A percentile compares a stretch with the other conserved stretches of the same genome.
Conservation (phyloP, 352 stramenopile species). For the Pythium myriotylum region DNA sequence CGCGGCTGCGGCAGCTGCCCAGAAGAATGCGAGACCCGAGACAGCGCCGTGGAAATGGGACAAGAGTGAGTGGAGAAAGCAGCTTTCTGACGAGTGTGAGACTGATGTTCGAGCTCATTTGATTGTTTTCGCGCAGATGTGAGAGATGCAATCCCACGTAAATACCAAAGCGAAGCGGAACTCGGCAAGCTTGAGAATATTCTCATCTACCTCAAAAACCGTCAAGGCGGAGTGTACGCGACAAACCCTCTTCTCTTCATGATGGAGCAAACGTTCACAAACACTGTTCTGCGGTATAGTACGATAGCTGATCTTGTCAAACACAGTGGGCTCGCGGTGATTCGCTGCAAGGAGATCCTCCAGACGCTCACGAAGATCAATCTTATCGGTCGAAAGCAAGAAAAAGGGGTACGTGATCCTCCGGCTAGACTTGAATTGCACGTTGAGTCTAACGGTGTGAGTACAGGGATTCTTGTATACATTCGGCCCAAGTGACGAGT, state of each 20-base stretch:
- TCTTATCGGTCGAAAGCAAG: slow-evolving; percentile 71
- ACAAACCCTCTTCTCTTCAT: neutral
- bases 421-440: neutral
- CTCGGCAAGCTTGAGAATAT: slow-evolving; percentile 88
- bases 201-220: slow-evolving; percentile 85
- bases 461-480: slow-evolving; percentile 75
- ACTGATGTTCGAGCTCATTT: neutral
- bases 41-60: slow-evolving; percentile 78
- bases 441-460: neutral
- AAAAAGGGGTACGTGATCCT: slow-evolving; percentile 54
- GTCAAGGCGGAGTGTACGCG: slow-evolving; percentile 74
- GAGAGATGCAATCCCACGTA: slow-evolving; percentile 77
- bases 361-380: slow-evolving; percentile 88
- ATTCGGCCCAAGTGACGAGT: slow-evolving; percentile 33
- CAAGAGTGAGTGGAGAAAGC: slow-evolving; percentile 74
- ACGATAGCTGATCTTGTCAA: slow-evolving; percentile 85
- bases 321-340: slow-evolving; percentile 74
- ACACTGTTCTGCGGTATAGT: slow-evolving; percentile 27
- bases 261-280: too few species aligned
- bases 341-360: slow-evolving; percentile 88
- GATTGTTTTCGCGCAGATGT: slow-evolving; percentile 46
- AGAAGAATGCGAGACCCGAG: slow-evolving; percentile 35
- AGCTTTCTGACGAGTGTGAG: too few species aligned
- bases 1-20: slow-evolving; percentile 12
- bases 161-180: slow-evolving; percentile 80